Conservation (phyloP, 192 early-diverging fungal species). For the Umbelopsis isabellina region DNA sequence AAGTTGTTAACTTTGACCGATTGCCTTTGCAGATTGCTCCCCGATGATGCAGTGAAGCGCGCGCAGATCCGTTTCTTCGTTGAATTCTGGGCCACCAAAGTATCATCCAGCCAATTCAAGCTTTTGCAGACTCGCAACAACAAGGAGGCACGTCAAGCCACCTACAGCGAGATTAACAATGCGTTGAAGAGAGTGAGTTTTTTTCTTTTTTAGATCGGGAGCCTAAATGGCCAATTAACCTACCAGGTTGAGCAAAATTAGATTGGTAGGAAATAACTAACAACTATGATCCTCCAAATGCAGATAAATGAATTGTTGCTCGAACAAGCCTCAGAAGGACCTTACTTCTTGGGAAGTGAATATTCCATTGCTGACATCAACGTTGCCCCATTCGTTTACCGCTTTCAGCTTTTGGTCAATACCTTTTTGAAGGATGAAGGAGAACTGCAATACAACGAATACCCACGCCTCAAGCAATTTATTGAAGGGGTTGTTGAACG, state of each 20-base stretch:
- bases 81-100: slow-evolving; percentile 43
- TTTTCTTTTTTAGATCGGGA: not conserved
- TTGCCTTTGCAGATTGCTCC: slow-evolving; percentile 40
- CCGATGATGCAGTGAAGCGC: slow-evolving; percentile 46
- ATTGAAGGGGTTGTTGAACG: slow-evolving; percentile 1
- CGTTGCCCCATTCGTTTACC: slow-evolving; percentile 47
- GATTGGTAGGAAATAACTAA: not conserved
- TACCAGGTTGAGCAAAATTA: not conserved
- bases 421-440: slow-evolving; percentile 20
- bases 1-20: not conserved
- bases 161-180: slow-evolving; percentile 31
- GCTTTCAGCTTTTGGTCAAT: slow-evolving; percentile 25
- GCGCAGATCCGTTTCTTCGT: slow-evolving; percentile 49
- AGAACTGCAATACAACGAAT: not conserved
- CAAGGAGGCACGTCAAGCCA: slow-evolving; percentile 30
- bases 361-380: slow-evolving; percentile 54
- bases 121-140: slow-evolving; percentile 22
- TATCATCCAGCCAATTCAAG: slow-evolving; percentile 33
- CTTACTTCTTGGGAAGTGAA: slow-evolving; percentile 50
- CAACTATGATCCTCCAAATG: not conserved
- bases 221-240: not conserved
- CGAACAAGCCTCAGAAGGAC: slow-evolving; percentile 39
- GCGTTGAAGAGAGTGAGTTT: slow-evolving; percentile 26
- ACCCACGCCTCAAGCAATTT: not conserved
- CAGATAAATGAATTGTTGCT: slow-evolving; percentile 44